phyloP scores from a whole-genome alignment of 176 grass and related monocot genomes.

The Miscanthus lutarioriparius region DNA sequence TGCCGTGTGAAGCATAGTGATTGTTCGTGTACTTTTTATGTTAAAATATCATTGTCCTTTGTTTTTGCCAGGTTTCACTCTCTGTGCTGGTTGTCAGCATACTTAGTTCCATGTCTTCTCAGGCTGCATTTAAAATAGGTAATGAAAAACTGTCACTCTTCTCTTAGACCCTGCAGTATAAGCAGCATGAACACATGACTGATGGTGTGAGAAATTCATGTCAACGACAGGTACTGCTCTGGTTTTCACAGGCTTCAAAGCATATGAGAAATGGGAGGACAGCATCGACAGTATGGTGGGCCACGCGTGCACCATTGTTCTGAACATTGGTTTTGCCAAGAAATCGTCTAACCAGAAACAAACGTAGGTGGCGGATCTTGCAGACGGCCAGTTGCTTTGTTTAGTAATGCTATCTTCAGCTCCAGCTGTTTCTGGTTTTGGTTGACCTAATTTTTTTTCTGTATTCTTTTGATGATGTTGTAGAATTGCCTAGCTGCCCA shows the following conservation, averaged over 20 bases:
- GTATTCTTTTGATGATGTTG: conserved; percentile 20
- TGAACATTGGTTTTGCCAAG: conserved; percentile 44
- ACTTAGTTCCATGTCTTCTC: conserved; percentile 64
- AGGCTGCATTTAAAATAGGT: conserved; percentile 84
- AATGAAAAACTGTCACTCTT: conserved; percentile 23
- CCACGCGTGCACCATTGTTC: conserved; percentile 40
- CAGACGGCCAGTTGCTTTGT: background rate
- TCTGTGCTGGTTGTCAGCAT: conserved; percentile 70
- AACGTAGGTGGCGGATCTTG: conserved; percentile 10
- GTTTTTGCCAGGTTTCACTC: conserved; percentile 57
- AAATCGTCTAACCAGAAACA: conserved; percentile 54
- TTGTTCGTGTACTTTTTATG: background rate
- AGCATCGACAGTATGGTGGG: conserved; percentile 56
- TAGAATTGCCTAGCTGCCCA: background rate
- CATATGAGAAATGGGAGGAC: conserved; percentile 92
- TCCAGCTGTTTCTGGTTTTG: background rate
- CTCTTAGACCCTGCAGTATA: background rate
- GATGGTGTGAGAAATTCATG: conserved; percentile 33
- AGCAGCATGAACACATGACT: background rate
- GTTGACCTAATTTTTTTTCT: background rate
- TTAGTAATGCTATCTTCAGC: background rate
- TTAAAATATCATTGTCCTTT: conserved; percentile 17
- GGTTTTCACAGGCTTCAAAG: conserved; percentile 71
- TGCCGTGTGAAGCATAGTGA: background rate
- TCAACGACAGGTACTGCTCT: conserved; percentile 59